Percentiles rank a stretch among this genome's conserved stretches.
Conservation (phyloP, 768 basidiomycete genomes). For the Panaeolus papilionaceus region DNA sequence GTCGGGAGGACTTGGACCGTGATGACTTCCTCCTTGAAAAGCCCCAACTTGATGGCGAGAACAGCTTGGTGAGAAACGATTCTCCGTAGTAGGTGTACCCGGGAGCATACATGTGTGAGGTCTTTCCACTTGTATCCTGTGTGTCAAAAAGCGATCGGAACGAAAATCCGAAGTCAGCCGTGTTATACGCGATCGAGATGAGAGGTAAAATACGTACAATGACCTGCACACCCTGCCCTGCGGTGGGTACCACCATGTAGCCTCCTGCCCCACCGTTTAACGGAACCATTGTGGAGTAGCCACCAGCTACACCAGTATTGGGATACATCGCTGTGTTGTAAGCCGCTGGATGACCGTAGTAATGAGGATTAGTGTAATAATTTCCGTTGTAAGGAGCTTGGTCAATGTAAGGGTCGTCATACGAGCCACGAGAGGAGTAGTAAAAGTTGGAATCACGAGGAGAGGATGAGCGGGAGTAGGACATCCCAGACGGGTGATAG, state of each 20-base stretch:
- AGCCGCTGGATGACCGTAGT: not conserved
- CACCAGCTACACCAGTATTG: not conserved
- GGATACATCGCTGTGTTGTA: conserved; percentile 4
- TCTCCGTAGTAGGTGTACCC: conserved; percentile 7
- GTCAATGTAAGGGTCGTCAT: conserved; percentile 6
- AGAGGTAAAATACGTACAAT: conserved; percentile 20
- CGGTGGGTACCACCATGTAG: conserved; percentile 27
- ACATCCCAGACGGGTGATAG: conserved; percentile 4
- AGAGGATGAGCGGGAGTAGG: conserved; percentile 1
- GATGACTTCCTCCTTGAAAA: conserved; percentile 2
- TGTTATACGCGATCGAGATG: not conserved
- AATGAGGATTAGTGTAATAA: conserved; percentile 1
- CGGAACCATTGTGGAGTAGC: conserved; percentile 24
- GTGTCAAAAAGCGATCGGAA: conserved; percentile 8
- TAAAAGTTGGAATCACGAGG: conserved; percentile 5
- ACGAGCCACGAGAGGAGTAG: not conserved
- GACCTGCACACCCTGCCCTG: conserved; percentile 28
- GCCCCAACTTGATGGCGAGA: not conserved
- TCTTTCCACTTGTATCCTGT: conserved; percentile 8
- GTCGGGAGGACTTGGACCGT: not conserved
- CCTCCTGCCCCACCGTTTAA: conserved; percentile 26
- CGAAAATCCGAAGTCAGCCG: not conserved
- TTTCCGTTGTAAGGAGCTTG: not conserved
- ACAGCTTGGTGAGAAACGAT: not conserved
- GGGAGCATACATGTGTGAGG: not conserved